Base-by-base conservation (phyloP, 139 green algal genomes). In the Chlorella vulgaris region DNA sequence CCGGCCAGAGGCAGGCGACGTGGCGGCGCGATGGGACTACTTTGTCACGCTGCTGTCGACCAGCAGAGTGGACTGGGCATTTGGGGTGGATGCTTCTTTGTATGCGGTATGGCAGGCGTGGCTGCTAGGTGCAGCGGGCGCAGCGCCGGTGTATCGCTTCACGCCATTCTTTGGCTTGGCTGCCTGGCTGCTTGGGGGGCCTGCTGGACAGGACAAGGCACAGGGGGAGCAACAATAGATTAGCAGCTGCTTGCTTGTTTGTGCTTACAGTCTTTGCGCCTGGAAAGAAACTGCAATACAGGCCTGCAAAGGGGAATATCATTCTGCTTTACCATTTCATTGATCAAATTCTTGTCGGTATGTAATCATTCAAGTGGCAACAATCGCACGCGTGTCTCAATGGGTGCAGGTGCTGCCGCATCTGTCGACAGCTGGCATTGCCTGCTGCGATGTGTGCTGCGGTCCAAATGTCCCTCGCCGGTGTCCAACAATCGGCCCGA, bases 91-190 rank as follows among this genome's bases (percentile, higher is more conserved):
- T 80, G 75, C 85, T 5, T 58, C 63, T 0, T 80, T 97, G 53
- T 98, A 97, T 84, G 81, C 51, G 21, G 81, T 94, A 19, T 98
- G 90, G 87, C 94, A 98, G 83, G 82, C 89, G 24, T 63, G 84
- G 77, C 65, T 98, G 50, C 79, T 98, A 83, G 62, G 75, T 50
- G 51, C 80, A 19, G 78, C 68, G 4, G 86, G 86, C 24, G 86
- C 92, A 1, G 35, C 85, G 36, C 78, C 80, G 0, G 18, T 29
- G 28, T 90, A 93, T 42, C 84, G 85, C 8, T 92, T 88, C 29
- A 74, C 95, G 70, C 94, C 94, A 0, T 96, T 97, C 87, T 91
- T 91, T 69, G 94, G 94, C 10, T 73, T 97, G 66, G 90, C 83
- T 0, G 85, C 76, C 0, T 94, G 91, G 86, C 82, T 95, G 66